phyloP scores from a whole-genome alignment of 352 stramenopile species.

The Pythium utonaiense region DNA sequence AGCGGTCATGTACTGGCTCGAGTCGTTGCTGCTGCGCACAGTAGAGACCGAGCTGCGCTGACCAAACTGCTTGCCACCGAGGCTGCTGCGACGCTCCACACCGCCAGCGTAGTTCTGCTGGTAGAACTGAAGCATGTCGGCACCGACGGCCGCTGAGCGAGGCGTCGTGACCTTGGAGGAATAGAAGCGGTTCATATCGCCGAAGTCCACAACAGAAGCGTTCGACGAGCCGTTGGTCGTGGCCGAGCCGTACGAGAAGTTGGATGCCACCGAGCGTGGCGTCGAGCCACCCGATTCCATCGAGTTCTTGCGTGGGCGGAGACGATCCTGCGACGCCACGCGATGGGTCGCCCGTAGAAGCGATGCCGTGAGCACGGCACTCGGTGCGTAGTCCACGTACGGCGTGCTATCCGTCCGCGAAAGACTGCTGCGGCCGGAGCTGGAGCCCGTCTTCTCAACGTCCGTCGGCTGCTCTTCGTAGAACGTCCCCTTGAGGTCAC shows the following conservation, averaged over 20 bases:
- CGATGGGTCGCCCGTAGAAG: conserved; percentile 25
- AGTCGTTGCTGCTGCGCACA: conserved; percentile 23
- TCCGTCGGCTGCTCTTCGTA: conserved; percentile 42
- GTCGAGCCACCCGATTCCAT: conserved; percentile 64
- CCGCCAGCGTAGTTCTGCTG: conserved; percentile 28
- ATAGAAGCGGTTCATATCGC: conserved; percentile 82
- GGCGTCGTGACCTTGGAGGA: conserved; percentile 22
- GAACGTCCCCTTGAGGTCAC: conserved; percentile 49
- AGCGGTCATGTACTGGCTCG: conserved; percentile 14
- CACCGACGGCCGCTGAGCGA: conserved; percentile 19
- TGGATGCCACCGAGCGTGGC: conserved; percentile 63
- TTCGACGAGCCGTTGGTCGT: conserved; percentile 65
- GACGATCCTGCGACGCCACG: conserved; percentile 23
- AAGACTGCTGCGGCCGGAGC: conserved; percentile 13
- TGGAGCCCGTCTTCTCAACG: conserved; percentile 30
- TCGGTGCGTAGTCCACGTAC: conserved; percentile 58
- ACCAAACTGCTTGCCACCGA: conserved; percentile 14
- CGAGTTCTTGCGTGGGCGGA: conserved; percentile 50
- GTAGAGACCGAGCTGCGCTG: conserved; percentile 24
- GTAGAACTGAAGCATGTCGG: conserved; percentile 28
- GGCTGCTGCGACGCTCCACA: conserved; percentile 15
- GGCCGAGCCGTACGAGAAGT: conserved; percentile 72
- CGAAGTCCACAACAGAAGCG: conserved; percentile 65
- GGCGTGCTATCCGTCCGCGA: conserved; percentile 29
- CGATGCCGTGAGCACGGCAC: conserved; percentile 44